phyloP scores from a whole-genome alignment of 768 basidiomycete species.

The Lactifluus piperatus region DNA sequence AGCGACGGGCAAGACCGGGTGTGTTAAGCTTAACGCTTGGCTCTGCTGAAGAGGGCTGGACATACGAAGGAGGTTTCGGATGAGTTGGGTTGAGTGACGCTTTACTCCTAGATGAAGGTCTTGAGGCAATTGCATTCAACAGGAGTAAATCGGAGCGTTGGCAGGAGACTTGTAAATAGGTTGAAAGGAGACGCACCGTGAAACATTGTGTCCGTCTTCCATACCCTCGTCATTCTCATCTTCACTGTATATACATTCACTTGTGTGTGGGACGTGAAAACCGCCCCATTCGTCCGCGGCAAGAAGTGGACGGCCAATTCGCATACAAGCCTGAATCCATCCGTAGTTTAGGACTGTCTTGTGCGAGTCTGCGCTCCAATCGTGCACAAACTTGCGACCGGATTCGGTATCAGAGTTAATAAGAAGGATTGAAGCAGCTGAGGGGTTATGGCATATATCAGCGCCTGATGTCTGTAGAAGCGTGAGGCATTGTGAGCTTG shows the following conservation, averaged over 20 bases:
- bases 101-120: not conserved
- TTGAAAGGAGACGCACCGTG: not conserved
- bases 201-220: not conserved
- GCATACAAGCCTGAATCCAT: conserved; percentile 45
- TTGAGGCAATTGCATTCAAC: too few species aligned
- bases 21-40: not conserved
- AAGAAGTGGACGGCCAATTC: conserved; percentile 36
- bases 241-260: conserved; percentile 19
- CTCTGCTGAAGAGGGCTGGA: not conserved
- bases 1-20: not conserved
- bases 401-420: conserved; percentile 45
- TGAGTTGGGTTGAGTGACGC: not conserved
- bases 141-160: not conserved
- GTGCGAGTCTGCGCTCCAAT: conserved; percentile 42
- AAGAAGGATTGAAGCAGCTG: conserved; percentile 47
- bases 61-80: not conserved
- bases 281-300: conserved; percentile 48
- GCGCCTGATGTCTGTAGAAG: conserved; percentile 45
- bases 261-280: conserved; percentile 9
- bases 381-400: conserved; percentile 48
- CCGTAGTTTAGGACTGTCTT: conserved; percentile 43
- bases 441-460: conserved; percentile 39
- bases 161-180: not conserved
- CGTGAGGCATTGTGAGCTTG: not conserved
- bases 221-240: conserved; percentile 1